phyloP scores from a whole-genome alignment of 164 flowering plant genomes.

The Taxillus chinensis region DNA sequence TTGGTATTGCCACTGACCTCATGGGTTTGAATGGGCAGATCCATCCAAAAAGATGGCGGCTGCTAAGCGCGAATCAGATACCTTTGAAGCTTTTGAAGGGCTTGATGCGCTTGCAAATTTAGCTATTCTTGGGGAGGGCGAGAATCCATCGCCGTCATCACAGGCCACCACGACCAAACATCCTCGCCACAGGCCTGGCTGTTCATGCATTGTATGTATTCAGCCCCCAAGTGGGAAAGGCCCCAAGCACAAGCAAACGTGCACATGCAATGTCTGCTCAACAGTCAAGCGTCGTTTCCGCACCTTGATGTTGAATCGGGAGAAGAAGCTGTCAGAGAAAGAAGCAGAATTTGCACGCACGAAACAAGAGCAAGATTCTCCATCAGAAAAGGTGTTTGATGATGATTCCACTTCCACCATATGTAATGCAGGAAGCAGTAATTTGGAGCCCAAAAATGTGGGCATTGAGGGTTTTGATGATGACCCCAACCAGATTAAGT shows the following conservation, averaged over 20 bases:
- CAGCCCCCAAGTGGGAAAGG: conserved; percentile 94
- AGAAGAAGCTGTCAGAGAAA: conserved; percentile 56
- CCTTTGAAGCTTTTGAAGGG: conserved; percentile 50
- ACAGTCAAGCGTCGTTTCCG: conserved; percentile 68
- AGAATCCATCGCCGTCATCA: conserved; percentile 26
- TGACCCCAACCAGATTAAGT: conserved; percentile 22
- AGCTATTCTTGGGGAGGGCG: conserved; percentile 57
- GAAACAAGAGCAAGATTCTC: conserved; percentile 21
- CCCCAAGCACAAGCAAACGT: conserved; percentile 64
- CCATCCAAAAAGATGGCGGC: conserved; percentile 35
- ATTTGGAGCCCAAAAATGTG: conserved; percentile 15
- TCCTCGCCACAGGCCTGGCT: conserved; percentile 85
- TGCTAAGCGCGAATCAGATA: conserved; percentile 27
- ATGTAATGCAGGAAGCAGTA: conserved; percentile 17
- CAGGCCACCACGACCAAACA: conserved; percentile 63
- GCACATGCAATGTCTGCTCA: conserved; percentile 70
- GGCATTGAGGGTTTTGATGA: conserved; percentile 25
- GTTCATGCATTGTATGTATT: conserved; percentile 92
- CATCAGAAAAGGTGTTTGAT: conserved; percentile 18
- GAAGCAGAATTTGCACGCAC: conserved; percentile 39
- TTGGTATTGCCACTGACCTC: conserved; percentile 3
- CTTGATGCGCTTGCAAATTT: conserved; percentile 65
- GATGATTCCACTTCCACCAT: conserved; percentile 17
- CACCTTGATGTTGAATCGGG: conserved; percentile 60
- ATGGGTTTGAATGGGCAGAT: conserved; percentile 21